Evolutionary conservation across 495 filamentous ascomycete species (phyloP).

Genomic region (Staphylotrichum longicolle): DNA sequence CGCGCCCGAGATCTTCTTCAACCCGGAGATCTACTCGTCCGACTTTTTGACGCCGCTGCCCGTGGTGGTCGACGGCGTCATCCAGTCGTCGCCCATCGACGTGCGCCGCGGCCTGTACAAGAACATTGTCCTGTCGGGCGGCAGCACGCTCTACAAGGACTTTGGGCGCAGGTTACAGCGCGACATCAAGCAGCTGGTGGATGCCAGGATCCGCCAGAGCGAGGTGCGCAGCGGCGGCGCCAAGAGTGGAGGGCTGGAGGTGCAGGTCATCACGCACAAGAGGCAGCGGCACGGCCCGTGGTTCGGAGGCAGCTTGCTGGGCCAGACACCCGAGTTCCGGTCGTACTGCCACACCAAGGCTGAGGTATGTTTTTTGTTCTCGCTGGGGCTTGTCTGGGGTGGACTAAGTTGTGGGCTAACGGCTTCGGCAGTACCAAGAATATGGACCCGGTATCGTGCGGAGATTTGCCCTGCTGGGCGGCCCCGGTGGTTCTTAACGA

Average conservation of each 20-base stretch:
- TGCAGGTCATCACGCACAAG: slow-evolving; percentile 95
- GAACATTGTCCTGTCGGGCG: slow-evolving; percentile 97
- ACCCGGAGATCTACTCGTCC: slow-evolving; percentile 97
- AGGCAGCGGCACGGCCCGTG: slow-evolving; percentile 94
- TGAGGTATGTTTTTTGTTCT: slow-evolving; percentile 44
- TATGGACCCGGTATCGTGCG: slow-evolving; percentile 92
- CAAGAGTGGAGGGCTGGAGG: slow-evolving; percentile 89
- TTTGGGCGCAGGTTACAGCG: slow-evolving; percentile 93
- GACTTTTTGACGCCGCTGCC: slow-evolving; percentile 96
- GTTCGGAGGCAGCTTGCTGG: slow-evolving; percentile 95
- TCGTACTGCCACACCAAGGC: slow-evolving; percentile 99
- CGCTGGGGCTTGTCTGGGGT: neutral
- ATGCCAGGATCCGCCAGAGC: slow-evolving; percentile 57
- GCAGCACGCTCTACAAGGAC: slow-evolving; percentile 95
- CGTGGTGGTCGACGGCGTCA: slow-evolving; percentile 90
- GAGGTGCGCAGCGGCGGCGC: slow-evolving; percentile 87
- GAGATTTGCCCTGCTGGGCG: slow-evolving; percentile 90
- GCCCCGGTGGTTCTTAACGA: slow-evolving; percentile 66
- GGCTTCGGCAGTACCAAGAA: slow-evolving; percentile 69
- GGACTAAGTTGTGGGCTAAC: slow-evolving; percentile 21
- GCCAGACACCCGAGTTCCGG: slow-evolving; percentile 97
- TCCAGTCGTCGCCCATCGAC: slow-evolving; percentile 95
- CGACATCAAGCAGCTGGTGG: slow-evolving; percentile 92
- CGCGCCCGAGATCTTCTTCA: slow-evolving; percentile 99
- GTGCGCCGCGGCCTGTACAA: slow-evolving; percentile 96